Evolutionary conservation across 768 basidiomycete species (phyloP).

Genomic region (Rhodotorula diobovata): DNA sequence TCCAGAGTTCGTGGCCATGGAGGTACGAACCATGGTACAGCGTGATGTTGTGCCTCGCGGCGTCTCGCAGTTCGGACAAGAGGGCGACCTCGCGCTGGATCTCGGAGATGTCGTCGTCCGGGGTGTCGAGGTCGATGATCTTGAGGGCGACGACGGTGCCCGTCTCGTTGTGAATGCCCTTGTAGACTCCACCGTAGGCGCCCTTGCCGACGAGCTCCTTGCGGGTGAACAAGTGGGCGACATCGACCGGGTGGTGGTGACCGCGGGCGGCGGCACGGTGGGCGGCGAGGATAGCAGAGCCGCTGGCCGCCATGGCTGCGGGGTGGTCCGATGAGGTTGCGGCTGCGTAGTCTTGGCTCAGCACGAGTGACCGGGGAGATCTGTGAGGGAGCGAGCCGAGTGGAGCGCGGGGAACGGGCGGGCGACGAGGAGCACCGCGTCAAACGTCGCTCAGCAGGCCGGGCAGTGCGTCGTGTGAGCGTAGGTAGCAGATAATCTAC

Average conservation of each 20-base stretch:
- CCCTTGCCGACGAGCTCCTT: constrained; percentile 59
- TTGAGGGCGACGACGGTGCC: constrained; percentile 92
- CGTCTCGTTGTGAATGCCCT: constrained; percentile 71
- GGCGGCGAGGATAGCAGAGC: constrained; percentile 16
- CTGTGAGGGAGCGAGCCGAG: too few species aligned
- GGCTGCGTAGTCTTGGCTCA: too few species aligned
- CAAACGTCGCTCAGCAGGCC: too few species aligned
- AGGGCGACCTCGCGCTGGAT: constrained; percentile 95
- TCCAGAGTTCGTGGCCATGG: constrained; percentile 95
- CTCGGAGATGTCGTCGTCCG: constrained; percentile 92
- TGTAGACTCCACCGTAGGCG: constrained; percentile 92
- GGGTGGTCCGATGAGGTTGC: too few species aligned
- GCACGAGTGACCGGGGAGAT: too few species aligned
- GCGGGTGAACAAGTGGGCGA: constrained; percentile 17
- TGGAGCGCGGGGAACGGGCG: too few species aligned
- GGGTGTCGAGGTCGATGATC: constrained; percentile 94
- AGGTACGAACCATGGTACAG: constrained; percentile 95
- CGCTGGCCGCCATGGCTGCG: neutral
- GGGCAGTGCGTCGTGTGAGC: too few species aligned
- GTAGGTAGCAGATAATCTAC: too few species aligned
- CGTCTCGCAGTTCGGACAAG: constrained; percentile 73
- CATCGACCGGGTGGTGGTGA: neutral
- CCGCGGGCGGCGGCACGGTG: too few species aligned
- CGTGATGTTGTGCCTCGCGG: constrained; percentile 80
- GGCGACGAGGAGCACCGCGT: too few species aligned